Conservation (phyloP, 176 grass and related monocot species). For the Phyllostachys edulis region DNA sequence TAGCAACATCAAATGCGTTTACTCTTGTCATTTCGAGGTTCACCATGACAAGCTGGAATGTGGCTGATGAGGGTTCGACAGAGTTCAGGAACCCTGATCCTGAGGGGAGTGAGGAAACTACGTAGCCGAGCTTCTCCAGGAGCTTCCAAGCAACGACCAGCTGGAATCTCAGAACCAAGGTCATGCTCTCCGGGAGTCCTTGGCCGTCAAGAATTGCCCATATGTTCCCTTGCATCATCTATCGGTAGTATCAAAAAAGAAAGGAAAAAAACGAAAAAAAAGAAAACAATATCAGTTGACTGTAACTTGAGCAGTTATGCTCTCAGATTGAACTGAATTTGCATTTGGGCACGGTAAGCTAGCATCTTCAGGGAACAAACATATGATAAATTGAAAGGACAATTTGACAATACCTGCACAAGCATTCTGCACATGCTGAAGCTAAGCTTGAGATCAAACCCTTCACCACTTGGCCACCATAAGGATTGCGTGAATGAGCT, state of each 20-base stretch:
- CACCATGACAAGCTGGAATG: slow-evolving; percentile 56
- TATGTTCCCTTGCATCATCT: slow-evolving; percentile 96
- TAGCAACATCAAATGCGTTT: slow-evolving; percentile 53
- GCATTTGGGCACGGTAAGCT: not conserved
- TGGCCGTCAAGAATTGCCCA: slow-evolving; percentile 56
- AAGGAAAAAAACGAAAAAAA: too few relatives aligned
- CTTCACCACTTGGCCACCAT: slow-evolving; percentile 38
- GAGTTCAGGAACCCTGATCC: slow-evolving; percentile 57
- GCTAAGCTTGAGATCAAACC: slow-evolving; percentile 60
- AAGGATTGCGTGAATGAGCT: slow-evolving; percentile 5
- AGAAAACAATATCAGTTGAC: not conserved
- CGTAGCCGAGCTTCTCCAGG: slow-evolving; percentile 68
- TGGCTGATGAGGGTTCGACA: slow-evolving; percentile 14
- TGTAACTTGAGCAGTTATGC: not conserved
- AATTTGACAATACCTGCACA: slow-evolving; percentile 55
- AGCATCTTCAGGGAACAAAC: not conserved
- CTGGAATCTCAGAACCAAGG: slow-evolving; percentile 72
- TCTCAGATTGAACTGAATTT: not conserved
- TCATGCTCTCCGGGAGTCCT: slow-evolving; percentile 66
- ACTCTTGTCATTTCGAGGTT: slow-evolving; percentile 70
- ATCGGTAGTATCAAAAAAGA: slow-evolving; percentile 4
- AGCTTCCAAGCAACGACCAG: slow-evolving; percentile 61
- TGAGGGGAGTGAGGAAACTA: slow-evolving; percentile 49
- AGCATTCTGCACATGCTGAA: slow-evolving; percentile 89
- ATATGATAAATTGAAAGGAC: not conserved